A percentile compares a stretch with the other conserved stretches of the same genome.
These are phyloP conservation scores for Erigeron canadensis DNA, from an alignment of 129 eudicot species.

Conservation along the genomic window DNA sequence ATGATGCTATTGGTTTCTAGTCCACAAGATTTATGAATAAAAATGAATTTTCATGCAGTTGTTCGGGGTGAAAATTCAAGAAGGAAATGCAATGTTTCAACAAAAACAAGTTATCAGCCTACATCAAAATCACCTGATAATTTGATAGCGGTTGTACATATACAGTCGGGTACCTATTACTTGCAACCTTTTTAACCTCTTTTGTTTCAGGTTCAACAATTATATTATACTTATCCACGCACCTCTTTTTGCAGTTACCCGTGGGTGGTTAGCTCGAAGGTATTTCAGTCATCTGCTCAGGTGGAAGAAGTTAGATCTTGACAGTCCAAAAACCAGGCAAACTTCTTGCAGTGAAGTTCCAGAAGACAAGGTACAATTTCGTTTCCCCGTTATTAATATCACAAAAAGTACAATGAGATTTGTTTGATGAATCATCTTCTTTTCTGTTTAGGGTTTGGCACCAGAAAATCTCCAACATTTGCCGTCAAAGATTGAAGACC, in stretches of 20 bases:
- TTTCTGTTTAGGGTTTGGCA: constrained; percentile 1
- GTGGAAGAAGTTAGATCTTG: constrained; percentile 28
- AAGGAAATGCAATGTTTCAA: constrained; percentile 37
- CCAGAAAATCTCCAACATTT: constrained; percentile 18
- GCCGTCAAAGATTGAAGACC: constrained; percentile 54
- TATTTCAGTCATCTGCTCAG: constrained; percentile 40
- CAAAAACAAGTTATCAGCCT: constrained; percentile 37
- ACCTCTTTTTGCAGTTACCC: constrained; percentile 50
- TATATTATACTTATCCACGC: not conserved
- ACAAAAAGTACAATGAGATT: not conserved
- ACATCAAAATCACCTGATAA: constrained; percentile 38
- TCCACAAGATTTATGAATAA: constrained; percentile 3
- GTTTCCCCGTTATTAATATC: not conserved
- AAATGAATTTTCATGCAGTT: constrained; percentile 42
- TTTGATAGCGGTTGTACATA: constrained; percentile 60
- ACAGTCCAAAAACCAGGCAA: constrained; percentile 22
- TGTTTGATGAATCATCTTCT: not conserved
- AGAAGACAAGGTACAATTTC: constrained; percentile 49
- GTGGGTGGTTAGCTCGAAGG: constrained; percentile 84
- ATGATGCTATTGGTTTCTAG: not conserved
- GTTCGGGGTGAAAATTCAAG: constrained; percentile 80
- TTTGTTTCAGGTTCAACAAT: not conserved
- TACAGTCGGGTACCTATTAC: constrained; percentile 66
- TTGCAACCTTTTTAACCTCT: not conserved
- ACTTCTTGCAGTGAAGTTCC: constrained; percentile 38